Evolutionary conservation across 1,284 basidiomycete species (phyloP).

Genomic region (Cryptococcus sp.): DNA sequence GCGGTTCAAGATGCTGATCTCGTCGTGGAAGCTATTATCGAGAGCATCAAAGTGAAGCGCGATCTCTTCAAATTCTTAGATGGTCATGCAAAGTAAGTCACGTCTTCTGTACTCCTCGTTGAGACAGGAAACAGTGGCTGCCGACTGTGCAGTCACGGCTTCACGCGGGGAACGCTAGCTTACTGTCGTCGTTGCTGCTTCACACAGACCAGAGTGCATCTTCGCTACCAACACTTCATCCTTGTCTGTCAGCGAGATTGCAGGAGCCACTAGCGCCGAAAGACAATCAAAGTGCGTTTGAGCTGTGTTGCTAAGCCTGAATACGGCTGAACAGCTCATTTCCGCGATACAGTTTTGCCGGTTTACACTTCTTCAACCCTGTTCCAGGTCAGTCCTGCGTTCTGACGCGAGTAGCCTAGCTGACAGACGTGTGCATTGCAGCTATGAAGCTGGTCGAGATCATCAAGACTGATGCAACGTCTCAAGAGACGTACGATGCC

Average conservation of each 20-base stretch:
- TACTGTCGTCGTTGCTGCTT: neutral
- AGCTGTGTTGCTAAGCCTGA: neutral
- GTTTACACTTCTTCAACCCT: slow-evolving; percentile 61
- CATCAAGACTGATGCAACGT: slow-evolving; percentile 57
- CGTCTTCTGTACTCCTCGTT: neutral
- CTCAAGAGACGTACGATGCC: slow-evolving; percentile 55
- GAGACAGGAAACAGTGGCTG: too few species aligned
- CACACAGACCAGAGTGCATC: slow-evolving; percentile 47
- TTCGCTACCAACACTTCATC: slow-evolving; percentile 63
- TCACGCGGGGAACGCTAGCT: neutral
- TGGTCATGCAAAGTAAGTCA: slow-evolving; percentile 53
- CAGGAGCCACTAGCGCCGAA: slow-evolving; percentile 47
- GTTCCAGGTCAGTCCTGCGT: slow-evolving; percentile 38
- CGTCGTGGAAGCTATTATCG: slow-evolving; percentile 63
- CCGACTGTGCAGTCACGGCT: neutral
- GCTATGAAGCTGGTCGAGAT: slow-evolving; percentile 64
- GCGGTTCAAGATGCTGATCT: slow-evolving; percentile 58
- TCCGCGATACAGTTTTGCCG: slow-evolving; percentile 49
- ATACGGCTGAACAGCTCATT: slow-evolving; percentile 1
- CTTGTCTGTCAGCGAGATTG: slow-evolving; percentile 58
- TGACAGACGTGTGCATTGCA: slow-evolving; percentile 28
- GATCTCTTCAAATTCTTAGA: slow-evolving; percentile 60
- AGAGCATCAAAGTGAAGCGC: slow-evolving; percentile 60
- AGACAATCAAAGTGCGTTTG: slow-evolving; percentile 48
- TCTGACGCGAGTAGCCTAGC: neutral